Percentiles rank a stretch among this genome's conserved stretches.
phyloP scores from a whole-genome alignment of 768 basidiomycete genomes.

The Mycena crocata region DNA sequence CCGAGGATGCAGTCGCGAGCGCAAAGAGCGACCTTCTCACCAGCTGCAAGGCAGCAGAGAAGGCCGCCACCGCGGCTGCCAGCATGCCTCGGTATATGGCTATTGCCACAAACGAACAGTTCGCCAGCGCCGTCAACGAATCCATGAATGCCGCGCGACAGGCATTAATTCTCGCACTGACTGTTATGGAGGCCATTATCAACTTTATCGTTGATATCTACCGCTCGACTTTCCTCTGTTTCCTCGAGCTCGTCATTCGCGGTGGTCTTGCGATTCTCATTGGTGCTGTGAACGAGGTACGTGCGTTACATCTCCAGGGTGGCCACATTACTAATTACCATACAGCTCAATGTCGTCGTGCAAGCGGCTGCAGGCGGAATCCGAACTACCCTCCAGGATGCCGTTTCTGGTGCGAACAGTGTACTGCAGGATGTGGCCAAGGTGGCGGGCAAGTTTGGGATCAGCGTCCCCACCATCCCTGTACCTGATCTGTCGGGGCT shows the following conservation, averaged over 20 bases:
- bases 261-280: slow-evolving; percentile 86
- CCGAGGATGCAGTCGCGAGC: slow-evolving; percentile 72
- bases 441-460: slow-evolving; percentile 74
- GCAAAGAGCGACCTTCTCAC: slow-evolving; percentile 84
- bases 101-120: slow-evolving; percentile 82
- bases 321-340: background rate
- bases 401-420: slow-evolving; percentile 75
- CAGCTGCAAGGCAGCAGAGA: slow-evolving; percentile 88
- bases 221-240: slow-evolving; percentile 93
- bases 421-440: slow-evolving; percentile 70
- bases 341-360: slow-evolving; percentile 79
- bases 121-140: slow-evolving; percentile 82
- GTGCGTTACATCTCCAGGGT: slow-evolving; percentile 35
- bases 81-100: slow-evolving; percentile 93
- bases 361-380: slow-evolving; percentile 67
- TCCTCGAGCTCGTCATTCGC: slow-evolving; percentile 88
- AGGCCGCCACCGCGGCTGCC: slow-evolving; percentile 82
- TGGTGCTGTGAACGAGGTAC: slow-evolving; percentile 84
- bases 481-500: slow-evolving; percentile 82
- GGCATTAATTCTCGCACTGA: slow-evolving; percentile 79
- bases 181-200: slow-evolving; percentile 87
- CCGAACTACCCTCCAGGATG: slow-evolving; percentile 78
- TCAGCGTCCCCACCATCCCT: slow-evolving; percentile 74
- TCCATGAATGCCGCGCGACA: slow-evolving; percentile 81
- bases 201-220: slow-evolving; percentile 94